Conservation (phyloP, 2,329 filamentous ascomycete genomes). For the Diaporthe eres region DNA sequence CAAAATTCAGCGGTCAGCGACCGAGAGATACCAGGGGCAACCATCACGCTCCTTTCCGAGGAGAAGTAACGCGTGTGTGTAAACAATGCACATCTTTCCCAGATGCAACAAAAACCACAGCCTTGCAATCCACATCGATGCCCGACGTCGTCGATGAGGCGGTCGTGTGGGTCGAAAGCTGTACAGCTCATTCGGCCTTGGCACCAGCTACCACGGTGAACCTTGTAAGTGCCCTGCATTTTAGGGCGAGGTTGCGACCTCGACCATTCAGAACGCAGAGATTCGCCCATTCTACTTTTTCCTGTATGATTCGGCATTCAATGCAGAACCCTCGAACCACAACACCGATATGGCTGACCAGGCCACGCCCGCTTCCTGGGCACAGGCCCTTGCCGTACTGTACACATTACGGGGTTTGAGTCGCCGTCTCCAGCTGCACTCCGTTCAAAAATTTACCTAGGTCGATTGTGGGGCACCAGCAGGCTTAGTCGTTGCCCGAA, state of each 20-base stretch:
- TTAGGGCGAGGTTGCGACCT: not conserved
- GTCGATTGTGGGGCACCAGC: too few species aligned
- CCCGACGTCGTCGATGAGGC: slow-evolving; percentile 32
- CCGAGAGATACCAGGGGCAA: not conserved
- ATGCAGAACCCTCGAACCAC: not conserved
- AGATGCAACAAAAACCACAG: not conserved
- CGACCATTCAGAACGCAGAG: not conserved
- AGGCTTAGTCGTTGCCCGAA: too few species aligned
- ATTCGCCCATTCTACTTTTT: not conserved
- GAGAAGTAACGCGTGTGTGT: not conserved
- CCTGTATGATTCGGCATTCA: slow-evolving; percentile 7
- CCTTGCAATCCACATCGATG: slow-evolving; percentile 28
- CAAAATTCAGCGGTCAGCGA: slow-evolving; percentile 15
- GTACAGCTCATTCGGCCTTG: slow-evolving; percentile 22
- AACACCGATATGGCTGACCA: too few species aligned
- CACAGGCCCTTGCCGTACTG: too few species aligned
- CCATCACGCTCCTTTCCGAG: not conserved
- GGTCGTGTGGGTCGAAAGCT: slow-evolving; percentile 28
- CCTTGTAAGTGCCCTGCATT: slow-evolving; percentile 7
- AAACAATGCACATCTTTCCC: not conserved
- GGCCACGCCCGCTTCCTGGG: too few species aligned
- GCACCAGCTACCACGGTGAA: slow-evolving; percentile 23
- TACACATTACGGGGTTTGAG: too few species aligned
- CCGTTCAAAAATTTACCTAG: too few species aligned
- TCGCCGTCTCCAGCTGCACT: too few species aligned